Evolutionary conservation across 2,329 filamentous ascomycete genomes (phyloP).

Genomic region (Penicillium sp.): DNA sequence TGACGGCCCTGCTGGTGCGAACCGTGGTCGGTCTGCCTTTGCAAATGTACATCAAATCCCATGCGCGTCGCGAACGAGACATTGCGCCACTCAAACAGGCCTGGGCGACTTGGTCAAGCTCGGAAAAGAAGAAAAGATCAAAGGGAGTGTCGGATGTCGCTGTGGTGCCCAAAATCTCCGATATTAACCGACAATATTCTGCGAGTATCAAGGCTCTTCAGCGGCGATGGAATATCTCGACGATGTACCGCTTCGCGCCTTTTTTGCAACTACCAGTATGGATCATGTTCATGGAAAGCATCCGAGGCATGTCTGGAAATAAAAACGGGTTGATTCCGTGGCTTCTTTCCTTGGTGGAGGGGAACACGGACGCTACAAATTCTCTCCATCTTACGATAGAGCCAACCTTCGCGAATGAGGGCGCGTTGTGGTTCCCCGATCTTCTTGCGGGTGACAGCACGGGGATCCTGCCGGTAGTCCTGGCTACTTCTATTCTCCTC

Average conservation of each 20-base stretch:
- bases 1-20: constrained; percentile 50
- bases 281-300: constrained; percentile 43
- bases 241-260: constrained; percentile 28
- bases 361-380: constrained; percentile 5
- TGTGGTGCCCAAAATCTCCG: background rate
- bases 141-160: background rate
- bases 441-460: constrained; percentile 50
- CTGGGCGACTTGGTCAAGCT: constrained; percentile 23
- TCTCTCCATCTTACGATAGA: constrained; percentile 35
- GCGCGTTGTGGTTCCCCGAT: constrained; percentile 57
- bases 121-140: background rate
- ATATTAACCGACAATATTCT: background rate
- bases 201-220: constrained; percentile 21
- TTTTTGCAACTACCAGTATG: constrained; percentile 44
- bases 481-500: constrained; percentile 45
- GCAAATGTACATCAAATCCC: constrained; percentile 39
- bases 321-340: constrained; percentile 37
- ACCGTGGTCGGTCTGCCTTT: constrained; percentile 44
- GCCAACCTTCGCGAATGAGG: constrained; percentile 49
- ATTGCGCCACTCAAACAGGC: constrained; percentile 39
- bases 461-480: constrained; percentile 43
- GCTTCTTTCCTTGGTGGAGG: constrained; percentile 25
- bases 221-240: constrained; percentile 29
- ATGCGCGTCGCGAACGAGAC: constrained; percentile 37
- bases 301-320: constrained; percentile 44